Conservation (phyloP, 164 flowering plant genomes). For the Annona squamosa region DNA sequence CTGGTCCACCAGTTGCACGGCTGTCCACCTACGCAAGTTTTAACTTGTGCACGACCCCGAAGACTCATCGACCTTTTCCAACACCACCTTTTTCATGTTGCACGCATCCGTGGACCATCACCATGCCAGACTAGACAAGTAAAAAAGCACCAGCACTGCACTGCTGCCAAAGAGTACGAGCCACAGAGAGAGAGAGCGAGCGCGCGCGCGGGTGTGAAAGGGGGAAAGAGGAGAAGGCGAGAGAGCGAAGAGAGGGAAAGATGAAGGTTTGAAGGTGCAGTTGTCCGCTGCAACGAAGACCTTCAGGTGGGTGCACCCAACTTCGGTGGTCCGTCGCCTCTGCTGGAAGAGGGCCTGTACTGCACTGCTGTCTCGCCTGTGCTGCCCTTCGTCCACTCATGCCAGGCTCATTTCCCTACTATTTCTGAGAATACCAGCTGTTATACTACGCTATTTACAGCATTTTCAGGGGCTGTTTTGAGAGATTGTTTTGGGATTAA, state of each 20-base stretch:
- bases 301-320: background rate
- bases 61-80: background rate
- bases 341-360: background rate
- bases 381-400: background rate
- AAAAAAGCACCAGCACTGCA: slow-evolving; percentile 10
- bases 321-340: background rate
- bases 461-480: slow-evolving; percentile 8
- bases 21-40: no score
- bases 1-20: no score
- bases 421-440: background rate
- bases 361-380: background rate
- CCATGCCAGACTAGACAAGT: background rate
- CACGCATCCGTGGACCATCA: slow-evolving; percentile 26
- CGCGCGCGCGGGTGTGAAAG: background rate
- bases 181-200: slow-evolving; percentile 1
- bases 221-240: background rate
- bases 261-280: background rate
- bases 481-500: slow-evolving; percentile 34
- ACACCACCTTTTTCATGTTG: slow-evolving; percentile 20
- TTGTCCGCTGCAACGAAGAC: background rate
- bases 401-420: background rate
- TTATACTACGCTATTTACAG: background rate
- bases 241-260: background rate
- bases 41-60: no score
- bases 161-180: background rate